These are phyloP conservation scores for Cryptococcus floricola DNA, from an alignment of 1,284 basidiomycete genomes.

Conservation along the genomic window DNA sequence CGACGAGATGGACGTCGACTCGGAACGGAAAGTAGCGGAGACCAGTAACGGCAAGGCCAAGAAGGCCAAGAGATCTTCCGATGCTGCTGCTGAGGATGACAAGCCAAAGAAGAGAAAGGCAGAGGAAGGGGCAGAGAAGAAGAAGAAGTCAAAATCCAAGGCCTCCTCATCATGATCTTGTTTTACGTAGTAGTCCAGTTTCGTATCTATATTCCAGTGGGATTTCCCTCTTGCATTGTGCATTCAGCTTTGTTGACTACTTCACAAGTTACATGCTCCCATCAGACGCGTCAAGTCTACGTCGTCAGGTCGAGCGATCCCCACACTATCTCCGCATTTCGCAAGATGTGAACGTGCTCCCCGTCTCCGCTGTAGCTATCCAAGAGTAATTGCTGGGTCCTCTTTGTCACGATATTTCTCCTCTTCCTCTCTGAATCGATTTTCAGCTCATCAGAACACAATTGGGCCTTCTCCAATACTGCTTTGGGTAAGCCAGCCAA, in stretches of 20 bases:
- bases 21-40: constrained; percentile 1
- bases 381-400: constrained; percentile 15
- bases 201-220: neutral
- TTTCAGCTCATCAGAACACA: constrained; percentile 60
- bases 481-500: constrained; percentile 72
- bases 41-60: constrained; percentile 7
- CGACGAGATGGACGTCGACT: constrained; percentile 13
- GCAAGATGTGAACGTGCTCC: constrained; percentile 1
- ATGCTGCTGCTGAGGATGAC: constrained; percentile 13
- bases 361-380: neutral
- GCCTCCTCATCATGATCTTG: neutral
- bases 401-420: constrained; percentile 13
- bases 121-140: constrained; percentile 10
- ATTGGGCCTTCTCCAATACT: constrained; percentile 61
- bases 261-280: no score
- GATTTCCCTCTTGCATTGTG: neutral
- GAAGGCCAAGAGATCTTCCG: constrained; percentile 13
- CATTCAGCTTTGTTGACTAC: neutral
- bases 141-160: constrained; percentile 9
- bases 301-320: constrained; percentile 5
- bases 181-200: neutral
- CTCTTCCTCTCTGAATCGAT: constrained; percentile 27
- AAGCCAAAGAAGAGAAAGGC: constrained; percentile 20
- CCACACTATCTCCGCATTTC: constrained; percentile 9
- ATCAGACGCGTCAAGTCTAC: neutral